Percentiles rank a stretch among this genome's conserved stretches.
These are phyloP conservation scores for Pleurotus salmoneostramineus DNA, from an alignment of 768 basidiomycete genomes.

Conservation along the genomic window DNA sequence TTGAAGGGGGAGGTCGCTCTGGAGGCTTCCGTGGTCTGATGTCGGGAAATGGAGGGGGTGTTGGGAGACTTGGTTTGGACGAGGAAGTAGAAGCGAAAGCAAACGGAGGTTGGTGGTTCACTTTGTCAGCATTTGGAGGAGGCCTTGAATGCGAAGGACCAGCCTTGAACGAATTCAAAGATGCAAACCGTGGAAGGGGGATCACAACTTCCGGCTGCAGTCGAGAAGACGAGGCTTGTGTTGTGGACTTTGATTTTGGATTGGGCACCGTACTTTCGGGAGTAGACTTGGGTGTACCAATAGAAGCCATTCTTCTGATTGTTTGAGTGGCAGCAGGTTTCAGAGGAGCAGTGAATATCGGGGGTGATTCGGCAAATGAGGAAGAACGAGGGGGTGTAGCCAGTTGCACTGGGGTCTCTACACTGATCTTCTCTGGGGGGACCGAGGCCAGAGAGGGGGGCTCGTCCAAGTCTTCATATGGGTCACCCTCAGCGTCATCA, in stretches of 20 bases:
- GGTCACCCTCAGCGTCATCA: neutral
- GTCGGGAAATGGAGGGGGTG: neutral
- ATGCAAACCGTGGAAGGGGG: neutral
- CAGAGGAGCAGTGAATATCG: neutral
- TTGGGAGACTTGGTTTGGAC: neutral
- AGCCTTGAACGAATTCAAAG: neutral
- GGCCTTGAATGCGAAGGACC: neutral
- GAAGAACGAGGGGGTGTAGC: neutral
- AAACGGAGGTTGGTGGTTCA: too few relatives aligned
- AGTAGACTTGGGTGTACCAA: too few relatives aligned
- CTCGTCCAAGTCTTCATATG: too few relatives aligned
- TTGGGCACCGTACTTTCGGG: too few relatives aligned
- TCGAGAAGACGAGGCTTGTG: neutral
- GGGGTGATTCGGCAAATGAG: neutral
- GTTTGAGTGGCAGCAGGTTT: too few relatives aligned
- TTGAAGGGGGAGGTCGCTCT: neutral
- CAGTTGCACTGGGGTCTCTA: neutral
- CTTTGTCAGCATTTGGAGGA: neutral
- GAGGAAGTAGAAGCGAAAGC: neutral
- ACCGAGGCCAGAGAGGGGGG: neutral
- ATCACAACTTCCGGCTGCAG: neutral
- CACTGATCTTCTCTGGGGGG: neutral
- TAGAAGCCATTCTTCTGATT: too few relatives aligned
- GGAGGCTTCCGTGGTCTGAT: neutral
- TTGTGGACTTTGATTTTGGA: too few relatives aligned